Conservation (phyloP, 2,329 filamentous ascomycete genomes). For the Trichoderma atrobrunneum region DNA sequence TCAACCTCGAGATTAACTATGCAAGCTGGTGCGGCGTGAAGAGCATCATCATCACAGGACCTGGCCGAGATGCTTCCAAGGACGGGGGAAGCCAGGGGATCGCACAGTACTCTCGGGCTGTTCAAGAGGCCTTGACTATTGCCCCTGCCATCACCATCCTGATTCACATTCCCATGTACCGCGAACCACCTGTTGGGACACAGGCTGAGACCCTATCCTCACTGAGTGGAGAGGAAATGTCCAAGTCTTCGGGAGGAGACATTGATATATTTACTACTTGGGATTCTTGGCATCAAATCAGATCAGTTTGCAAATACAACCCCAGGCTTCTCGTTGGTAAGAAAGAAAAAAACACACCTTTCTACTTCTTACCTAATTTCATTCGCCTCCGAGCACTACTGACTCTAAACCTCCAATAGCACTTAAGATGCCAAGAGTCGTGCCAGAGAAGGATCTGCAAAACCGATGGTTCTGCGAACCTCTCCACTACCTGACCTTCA, state of each 20-base stretch:
- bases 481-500: conserved; percentile 59
- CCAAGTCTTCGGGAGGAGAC: conserved; percentile 40
- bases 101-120: conserved; percentile 77
- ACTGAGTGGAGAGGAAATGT: conserved; percentile 33
- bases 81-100: conserved; percentile 49
- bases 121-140: conserved; percentile 74
- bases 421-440: conserved; percentile 54
- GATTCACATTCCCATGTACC: conserved; percentile 80
- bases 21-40: conserved; percentile 91
- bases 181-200: conserved; percentile 61
- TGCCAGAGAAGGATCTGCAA: conserved; percentile 60
- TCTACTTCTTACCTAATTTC: not conserved
- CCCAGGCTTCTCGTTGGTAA: conserved; percentile 78
- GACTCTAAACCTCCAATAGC: conserved; percentile 37
- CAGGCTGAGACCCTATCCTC: conserved; percentile 51
- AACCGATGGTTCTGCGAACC: conserved; percentile 69
- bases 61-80: conserved; percentile 60
- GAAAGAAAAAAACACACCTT: conserved; percentile 32
- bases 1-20: conserved; percentile 89
- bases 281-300: conserved; percentile 91
- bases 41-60: conserved; percentile 79
- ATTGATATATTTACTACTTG: conserved; percentile 76
- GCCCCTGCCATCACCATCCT: conserved; percentile 76
- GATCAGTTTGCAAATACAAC: conserved; percentile 82
- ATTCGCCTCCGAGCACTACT: not conserved